Evolutionary conservation across 2,329 filamentous ascomycete genomes (phyloP).

Genomic region (Grosmannia serpens): DNA sequence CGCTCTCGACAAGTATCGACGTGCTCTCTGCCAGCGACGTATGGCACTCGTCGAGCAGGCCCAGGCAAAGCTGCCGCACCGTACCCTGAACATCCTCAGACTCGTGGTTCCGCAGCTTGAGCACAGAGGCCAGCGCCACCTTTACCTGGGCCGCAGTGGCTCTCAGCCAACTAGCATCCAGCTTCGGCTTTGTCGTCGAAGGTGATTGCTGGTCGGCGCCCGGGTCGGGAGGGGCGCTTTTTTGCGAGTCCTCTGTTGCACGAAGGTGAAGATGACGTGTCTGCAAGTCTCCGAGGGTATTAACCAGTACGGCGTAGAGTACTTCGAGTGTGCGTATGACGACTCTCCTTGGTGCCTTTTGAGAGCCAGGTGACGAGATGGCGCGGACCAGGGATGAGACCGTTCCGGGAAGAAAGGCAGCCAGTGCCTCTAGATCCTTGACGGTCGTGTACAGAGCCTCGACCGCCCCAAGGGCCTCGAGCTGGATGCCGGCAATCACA

Average conservation of each 20-base stretch:
- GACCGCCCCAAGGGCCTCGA: conserved; percentile 56
- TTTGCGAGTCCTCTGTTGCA: conserved; percentile 11
- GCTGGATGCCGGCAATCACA: conserved; percentile 54
- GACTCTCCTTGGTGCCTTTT: conserved; percentile 45
- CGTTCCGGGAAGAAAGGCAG: conserved; percentile 78
- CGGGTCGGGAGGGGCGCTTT: neutral
- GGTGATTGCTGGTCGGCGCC: neutral
- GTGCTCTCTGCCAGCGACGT: conserved; percentile 58
- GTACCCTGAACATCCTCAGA: conserved; percentile 56
- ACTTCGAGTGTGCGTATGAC: conserved; percentile 50
- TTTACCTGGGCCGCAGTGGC: conserved; percentile 75
- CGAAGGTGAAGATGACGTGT: conserved; percentile 30
- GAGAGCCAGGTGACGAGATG: conserved; percentile 53
- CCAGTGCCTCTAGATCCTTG: conserved; percentile 61
- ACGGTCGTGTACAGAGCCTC: conserved; percentile 51
- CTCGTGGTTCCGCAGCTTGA: conserved; percentile 63
- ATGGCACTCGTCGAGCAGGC: conserved; percentile 68
- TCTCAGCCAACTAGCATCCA: conserved; percentile 54
- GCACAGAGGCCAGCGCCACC: conserved; percentile 64
- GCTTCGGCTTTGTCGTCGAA: conserved; percentile 1
- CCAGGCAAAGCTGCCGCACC: conserved; percentile 60
- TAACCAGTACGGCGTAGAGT: conserved; percentile 41
- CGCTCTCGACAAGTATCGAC: conserved; percentile 66
- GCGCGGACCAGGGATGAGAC: conserved; percentile 71
- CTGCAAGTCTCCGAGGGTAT: conserved; percentile 46